phyloP scores from a whole-genome alignment of 805 yeast genomes.

The Clavispora santaluciae region DNA sequence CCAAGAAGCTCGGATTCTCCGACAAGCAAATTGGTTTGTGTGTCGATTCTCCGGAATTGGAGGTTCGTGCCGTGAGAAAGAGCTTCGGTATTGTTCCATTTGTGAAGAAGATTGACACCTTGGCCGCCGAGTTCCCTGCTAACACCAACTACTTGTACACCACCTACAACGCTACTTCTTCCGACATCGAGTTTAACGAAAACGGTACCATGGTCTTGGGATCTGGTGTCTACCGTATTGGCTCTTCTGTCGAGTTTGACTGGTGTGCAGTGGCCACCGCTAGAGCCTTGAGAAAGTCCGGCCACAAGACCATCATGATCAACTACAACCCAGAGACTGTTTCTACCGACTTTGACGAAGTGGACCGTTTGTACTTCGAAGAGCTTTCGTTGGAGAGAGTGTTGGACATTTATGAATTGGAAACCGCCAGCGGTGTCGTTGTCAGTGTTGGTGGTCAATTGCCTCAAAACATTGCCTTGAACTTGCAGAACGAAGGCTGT shows the following conservation, averaged over 20 bases:
- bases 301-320: slow-evolving; percentile 90
- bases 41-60: slow-evolving; percentile 84
- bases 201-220: slow-evolving; percentile 95
- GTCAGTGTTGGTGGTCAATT: slow-evolving; percentile 99
- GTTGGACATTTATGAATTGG: slow-evolving; percentile 89
- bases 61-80: slow-evolving; percentile 82
- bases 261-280: slow-evolving; percentile 99
- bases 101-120: slow-evolving; percentile 96
- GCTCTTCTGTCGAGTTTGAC: slow-evolving; percentile 97
- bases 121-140: slow-evolving; percentile 99
- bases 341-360: slow-evolving; percentile 98
- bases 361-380: slow-evolving; percentile 94
- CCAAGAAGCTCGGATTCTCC: slow-evolving; percentile 95
- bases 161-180: slow-evolving; percentile 87
- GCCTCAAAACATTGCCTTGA: slow-evolving; percentile 91
- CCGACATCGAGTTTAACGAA: slow-evolving; percentile 85
- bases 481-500: slow-evolving; percentile 69
- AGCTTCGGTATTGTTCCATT: slow-evolving; percentile 85
- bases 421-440: slow-evolving; percentile 85
- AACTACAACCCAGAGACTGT: slow-evolving; percentile 99
- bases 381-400: slow-evolving; percentile 92
- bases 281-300: slow-evolving; percentile 83
- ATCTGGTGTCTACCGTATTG: slow-evolving; percentile 97
- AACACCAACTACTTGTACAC: slow-evolving; percentile 89
- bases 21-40: slow-evolving; percentile 94